Base-by-base conservation (phyloP, 2,329 filamentous ascomycete species). In the Colletotrichum scovillei region DNA sequence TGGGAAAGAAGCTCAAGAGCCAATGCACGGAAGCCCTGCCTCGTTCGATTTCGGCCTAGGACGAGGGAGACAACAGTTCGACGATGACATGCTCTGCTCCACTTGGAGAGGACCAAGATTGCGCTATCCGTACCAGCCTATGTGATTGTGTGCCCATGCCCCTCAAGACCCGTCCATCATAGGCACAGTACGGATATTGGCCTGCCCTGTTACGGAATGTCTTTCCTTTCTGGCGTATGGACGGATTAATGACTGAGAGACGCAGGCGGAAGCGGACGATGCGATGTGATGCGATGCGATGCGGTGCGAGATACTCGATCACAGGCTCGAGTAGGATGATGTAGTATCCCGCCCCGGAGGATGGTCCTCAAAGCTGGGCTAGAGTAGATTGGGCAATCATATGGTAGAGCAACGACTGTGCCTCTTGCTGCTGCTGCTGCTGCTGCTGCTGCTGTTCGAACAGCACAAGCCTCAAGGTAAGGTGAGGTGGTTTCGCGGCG, bases 21-120 rank as follows among this genome's bases (percentile, higher is more conserved):
- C 64, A 68, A 72, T 72, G 69, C 57, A 72, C 69, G 38, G 66
- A 72, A 69, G 65, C 69, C 65, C 65, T 64, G 49, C 53, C 58
- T 72, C 52, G 69, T 72, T 72, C 42, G 59, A 69, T 72, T 67
- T 42, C 53, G 42, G 60, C 49, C 57, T 38, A 42, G 64, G 57
- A 55, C 4, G 65, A 58, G 60, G 67, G 52, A 38, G 52, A 32
- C 14, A 56, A 60, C 68, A 60, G 63, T 32, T 63, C 35, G n/a
- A 52, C 70, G 70, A 69, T 73, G 70, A 69, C 70, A 73, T 70
- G 70, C 66, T 70, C 53, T 69, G 66, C 59, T 59, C 70, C 70
- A 73, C 66, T 30, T 14, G 4, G 53, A 3, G 28, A 30, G 42
- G 42, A 52, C 24, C 35, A 53, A 38, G 38, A 35, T 49, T 60